phyloP scores from a whole-genome alignment of 345 rosid genomes.

The Eutrema yunnanense region DNA sequence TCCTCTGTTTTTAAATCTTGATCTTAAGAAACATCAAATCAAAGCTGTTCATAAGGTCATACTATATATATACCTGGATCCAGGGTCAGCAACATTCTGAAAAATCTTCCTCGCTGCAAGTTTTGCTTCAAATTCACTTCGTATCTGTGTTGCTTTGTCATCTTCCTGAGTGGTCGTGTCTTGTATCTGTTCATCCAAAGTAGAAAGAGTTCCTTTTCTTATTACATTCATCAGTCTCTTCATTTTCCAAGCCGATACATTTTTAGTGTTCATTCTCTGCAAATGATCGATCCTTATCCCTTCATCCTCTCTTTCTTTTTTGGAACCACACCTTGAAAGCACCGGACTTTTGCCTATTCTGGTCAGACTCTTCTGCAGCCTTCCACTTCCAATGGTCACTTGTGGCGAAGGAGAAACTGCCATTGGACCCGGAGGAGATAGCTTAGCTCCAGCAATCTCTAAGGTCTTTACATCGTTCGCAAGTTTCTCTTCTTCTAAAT shows the following conservation, averaged over 20 bases:
- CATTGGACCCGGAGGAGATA: conserved; percentile 42
- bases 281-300: conserved; percentile 66
- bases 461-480: conserved; percentile 35
- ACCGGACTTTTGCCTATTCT: conserved; percentile 40
- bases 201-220: conserved; percentile 62
- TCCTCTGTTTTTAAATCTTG: not conserved
- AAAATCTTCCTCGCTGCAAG: conserved; percentile 79
- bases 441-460: conserved; percentile 38
- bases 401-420: conserved; percentile 30
- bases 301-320: conserved; percentile 30
- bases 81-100: conserved; percentile 59
- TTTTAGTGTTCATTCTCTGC: conserved; percentile 68
- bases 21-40: not conserved
- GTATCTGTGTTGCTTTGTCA: conserved; percentile 54
- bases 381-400: conserved; percentile 38
- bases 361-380: conserved; percentile 34
- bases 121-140: conserved; percentile 75
- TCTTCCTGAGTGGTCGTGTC: conserved; percentile 41
- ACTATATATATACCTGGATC: conserved; percentile 46
- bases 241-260: conserved; percentile 98
- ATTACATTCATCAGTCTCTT: conserved; percentile 70
- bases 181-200: conserved; percentile 73
- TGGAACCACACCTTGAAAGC: conserved; percentile 42
- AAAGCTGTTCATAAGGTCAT: not conserved
- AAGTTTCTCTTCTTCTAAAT: conserved; percentile 45